These are phyloP conservation scores for Monosporascus cannonballus DNA, from an alignment of 2,329 filamentous ascomycete genomes.

Conservation along the genomic window DNA sequence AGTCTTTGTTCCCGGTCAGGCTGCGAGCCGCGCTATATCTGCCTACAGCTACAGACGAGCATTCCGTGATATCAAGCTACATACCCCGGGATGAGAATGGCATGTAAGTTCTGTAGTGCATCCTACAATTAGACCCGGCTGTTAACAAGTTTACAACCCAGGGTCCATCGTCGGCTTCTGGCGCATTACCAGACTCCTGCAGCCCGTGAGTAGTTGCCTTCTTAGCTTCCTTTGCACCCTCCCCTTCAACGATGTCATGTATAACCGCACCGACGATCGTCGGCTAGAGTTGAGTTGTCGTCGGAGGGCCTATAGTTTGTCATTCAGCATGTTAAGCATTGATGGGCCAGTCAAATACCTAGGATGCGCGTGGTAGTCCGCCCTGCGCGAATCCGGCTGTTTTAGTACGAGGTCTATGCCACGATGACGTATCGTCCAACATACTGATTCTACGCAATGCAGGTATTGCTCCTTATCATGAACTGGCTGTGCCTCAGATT, in stretches of 20 bases:
- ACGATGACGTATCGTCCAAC: too few relatives aligned
- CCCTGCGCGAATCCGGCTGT: too few relatives aligned
- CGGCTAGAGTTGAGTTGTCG: too few relatives aligned
- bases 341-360: too few relatives aligned
- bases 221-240: neutral
- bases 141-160: slow-evolving; percentile 3
- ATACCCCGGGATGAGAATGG: slow-evolving; percentile 38
- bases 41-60: slow-evolving; percentile 28
- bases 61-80: slow-evolving; percentile 32
- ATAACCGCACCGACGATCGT: too few relatives aligned
- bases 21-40: slow-evolving; percentile 6
- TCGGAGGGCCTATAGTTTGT: too few relatives aligned
- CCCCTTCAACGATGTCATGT: neutral
- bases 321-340: too few relatives aligned
- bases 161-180: slow-evolving; percentile 16
- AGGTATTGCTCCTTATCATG: slow-evolving; percentile 15
- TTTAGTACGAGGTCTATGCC: too few relatives aligned
- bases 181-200: slow-evolving; percentile 9
- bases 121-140: neutral
- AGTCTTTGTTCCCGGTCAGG: slow-evolving; percentile 16
- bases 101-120: slow-evolving; percentile 22
- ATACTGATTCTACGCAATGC: too few relatives aligned
- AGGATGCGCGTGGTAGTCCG: too few relatives aligned
- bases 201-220: neutral
- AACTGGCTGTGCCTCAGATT: slow-evolving; percentile 33